A percentile compares a stretch with the other conserved stretches of the same genome.
These are phyloP conservation scores for Talaromyces piceae DNA, from an alignment of 2,329 filamentous ascomycete species.

Conservation along the genomic window DNA sequence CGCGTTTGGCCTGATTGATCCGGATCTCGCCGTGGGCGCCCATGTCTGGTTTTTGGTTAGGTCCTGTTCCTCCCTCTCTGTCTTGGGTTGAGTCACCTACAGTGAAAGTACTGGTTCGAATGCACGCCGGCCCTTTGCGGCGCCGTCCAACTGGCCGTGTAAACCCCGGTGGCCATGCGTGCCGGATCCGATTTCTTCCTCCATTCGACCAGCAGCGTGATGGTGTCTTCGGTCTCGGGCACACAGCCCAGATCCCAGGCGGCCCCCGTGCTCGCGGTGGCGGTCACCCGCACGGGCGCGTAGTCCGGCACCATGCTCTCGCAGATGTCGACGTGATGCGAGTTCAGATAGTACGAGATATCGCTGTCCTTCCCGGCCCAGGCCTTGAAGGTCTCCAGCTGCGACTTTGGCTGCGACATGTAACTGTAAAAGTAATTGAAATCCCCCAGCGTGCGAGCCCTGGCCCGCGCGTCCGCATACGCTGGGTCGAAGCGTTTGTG, in stretches of 20 bases:
- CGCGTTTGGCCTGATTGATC: conserved; percentile 86
- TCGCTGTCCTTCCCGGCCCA: conserved; percentile 90
- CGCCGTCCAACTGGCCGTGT: conserved; percentile 91
- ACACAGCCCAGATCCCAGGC: conserved; percentile 73
- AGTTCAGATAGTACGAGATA: conserved; percentile 94
- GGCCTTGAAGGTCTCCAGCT: conserved; percentile 88
- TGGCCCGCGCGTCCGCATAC: conserved; percentile 78
- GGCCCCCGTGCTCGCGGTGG: conserved; percentile 72
- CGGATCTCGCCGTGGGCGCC: conserved; percentile 75
- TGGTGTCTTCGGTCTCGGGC: conserved; percentile 81
- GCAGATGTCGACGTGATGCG: conserved; percentile 86
- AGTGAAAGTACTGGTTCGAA: conserved; percentile 95
- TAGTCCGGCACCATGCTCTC: conserved; percentile 86
- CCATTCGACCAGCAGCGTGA: conserved; percentile 86
- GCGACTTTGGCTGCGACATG: conserved; percentile 88
- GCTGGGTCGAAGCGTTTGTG: conserved; percentile 95
- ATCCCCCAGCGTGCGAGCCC: conserved; percentile 70
- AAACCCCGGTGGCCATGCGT: conserved; percentile 77
- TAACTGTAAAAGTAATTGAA: conserved; percentile 99
- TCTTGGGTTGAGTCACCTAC: no score
- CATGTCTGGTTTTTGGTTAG: conserved; percentile 47
- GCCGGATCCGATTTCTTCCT: conserved; percentile 59
- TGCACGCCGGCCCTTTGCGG: conserved; percentile 91
- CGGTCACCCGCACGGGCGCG: conserved; percentile 67
- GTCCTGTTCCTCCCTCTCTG: no score